A percentile compares a stretch with the other conserved stretches of the same genome.
These are phyloP conservation scores for Rhizophagus sp. DNA, from an alignment of 192 early-diverging fungal genomes.

Conservation along the genomic window DNA sequence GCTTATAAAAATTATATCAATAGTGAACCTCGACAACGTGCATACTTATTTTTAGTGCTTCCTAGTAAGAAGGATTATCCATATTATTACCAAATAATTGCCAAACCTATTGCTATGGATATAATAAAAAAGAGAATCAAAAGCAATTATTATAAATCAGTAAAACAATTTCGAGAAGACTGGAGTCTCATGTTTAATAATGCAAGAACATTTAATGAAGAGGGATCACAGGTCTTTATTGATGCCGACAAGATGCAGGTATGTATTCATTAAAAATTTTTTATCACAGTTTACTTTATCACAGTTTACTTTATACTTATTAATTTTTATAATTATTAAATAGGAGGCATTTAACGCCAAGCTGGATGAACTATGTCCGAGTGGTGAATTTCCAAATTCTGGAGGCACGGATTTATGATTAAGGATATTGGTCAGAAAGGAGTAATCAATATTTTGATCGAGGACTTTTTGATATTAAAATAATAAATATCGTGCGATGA, in stretches of 20 bases:
- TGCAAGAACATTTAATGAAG: constrained; percentile 89
- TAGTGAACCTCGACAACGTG: constrained; percentile 54
- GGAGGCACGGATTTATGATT: constrained; percentile 2
- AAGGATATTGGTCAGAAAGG: neutral
- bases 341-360: constrained; percentile 46
- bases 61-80: constrained; percentile 76
- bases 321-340: neutral
- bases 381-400: constrained; percentile 37
- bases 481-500: no score
- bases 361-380: constrained; percentile 44
- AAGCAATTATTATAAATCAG: constrained; percentile 63
- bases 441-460: no score
- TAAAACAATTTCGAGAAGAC: constrained; percentile 74
- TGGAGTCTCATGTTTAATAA: constrained; percentile 89
- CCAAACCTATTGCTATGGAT: constrained; percentile 86
- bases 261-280: constrained; percentile 2
- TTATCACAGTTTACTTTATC: neutral
- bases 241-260: constrained; percentile 74
- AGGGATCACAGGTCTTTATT: constrained; percentile 87
- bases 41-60: constrained; percentile 78
- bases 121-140: constrained; percentile 79
- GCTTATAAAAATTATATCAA: neutral
- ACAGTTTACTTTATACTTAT: neutral
- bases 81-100: constrained; percentile 89
- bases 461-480: no score